Evolutionary conservation across 768 basidiomycete genomes (phyloP), one percentile per base, ranked within the genome.

Genomic region (Clavulina sp.): DNA sequence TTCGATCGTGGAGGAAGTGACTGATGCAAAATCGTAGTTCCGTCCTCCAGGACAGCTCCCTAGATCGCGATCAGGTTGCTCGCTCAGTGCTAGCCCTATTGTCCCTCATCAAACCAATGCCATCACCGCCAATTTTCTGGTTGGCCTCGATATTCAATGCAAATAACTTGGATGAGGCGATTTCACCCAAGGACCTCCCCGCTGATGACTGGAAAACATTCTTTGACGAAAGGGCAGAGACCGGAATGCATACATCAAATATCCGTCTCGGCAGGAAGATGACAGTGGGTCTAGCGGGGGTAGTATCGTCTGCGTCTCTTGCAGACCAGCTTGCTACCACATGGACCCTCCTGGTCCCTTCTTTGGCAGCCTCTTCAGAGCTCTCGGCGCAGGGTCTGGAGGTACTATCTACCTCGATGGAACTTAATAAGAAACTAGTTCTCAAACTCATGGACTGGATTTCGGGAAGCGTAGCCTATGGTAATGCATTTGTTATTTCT

Each of bases 371-470:
- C 7, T 60, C 63, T 33, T 57, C 68, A 48, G 61, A 60, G 1
- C 59, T 78, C 3, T 70, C 76, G 16, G 70, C 72, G 23, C 69
- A 81, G 43, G 76, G 73, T 16, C 65, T 93, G 55, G 80, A 79
- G 58, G 70, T 91, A 29, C 78, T 93, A 72, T 88, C 93, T 63
- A 70, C 77, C 9, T 77, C 80, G 4, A 81, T 92, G 9, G 65
- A 93, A 62, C 91, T 91, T 0, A 79, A 89, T 63, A 62, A 92
- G 44, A 87, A 84, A 0, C 65, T 83, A 34, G 78, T 83, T 0
- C 69, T 84, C 46, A 64, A 85, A 48, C 73, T 84, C n/a, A 88
- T 89, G 82, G 88, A 93, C 62, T 95, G 89, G 86, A 73, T 93
- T 34, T 76, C 79, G 26, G 76, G 76, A 2, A 85, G 84, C 57